Conservation (phyloP, 1,284 basidiomycete species). For the Cryptococcus sp. region DNA sequence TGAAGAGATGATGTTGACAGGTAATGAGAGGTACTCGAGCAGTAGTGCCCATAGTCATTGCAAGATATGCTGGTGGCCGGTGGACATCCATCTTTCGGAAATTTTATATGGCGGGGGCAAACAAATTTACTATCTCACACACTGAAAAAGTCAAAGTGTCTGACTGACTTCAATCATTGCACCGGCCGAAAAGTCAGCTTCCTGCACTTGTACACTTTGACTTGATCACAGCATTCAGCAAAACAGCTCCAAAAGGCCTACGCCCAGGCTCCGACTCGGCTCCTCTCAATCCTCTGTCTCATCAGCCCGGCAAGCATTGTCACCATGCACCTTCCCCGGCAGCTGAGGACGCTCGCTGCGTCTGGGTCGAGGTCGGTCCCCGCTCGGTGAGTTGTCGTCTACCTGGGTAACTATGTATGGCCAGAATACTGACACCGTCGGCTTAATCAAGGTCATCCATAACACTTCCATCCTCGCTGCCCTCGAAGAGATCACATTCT, state of each 20-base stretch:
- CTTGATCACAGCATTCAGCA: not conserved
- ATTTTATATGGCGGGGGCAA: not conserved
- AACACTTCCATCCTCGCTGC: too few species aligned
- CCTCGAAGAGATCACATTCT: too few species aligned
- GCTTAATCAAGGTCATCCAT: too few species aligned
- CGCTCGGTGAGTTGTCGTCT: too few species aligned
- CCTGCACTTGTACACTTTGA: not conserved
- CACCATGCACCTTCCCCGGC: not conserved
- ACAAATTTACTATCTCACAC: not conserved
- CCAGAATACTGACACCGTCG: too few species aligned
- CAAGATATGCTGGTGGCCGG: not conserved
- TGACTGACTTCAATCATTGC: not conserved
- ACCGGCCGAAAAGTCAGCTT: constrained; percentile 5
- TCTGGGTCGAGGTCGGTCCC: too few species aligned
- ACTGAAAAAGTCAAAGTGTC: not conserved
- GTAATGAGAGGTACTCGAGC: not conserved
- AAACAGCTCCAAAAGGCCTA: not conserved
- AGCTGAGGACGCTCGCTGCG: too few species aligned
- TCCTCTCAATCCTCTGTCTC: not conserved
- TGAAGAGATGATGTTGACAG: not conserved
- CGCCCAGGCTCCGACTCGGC: not conserved
- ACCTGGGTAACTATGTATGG: too few species aligned
- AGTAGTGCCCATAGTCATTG: not conserved
- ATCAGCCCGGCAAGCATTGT: not conserved
- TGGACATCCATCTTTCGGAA: not conserved